Evolutionary conservation across 2,329 filamentous ascomycete species (phyloP).

Genomic region (Tolypocladium sp.): DNA sequence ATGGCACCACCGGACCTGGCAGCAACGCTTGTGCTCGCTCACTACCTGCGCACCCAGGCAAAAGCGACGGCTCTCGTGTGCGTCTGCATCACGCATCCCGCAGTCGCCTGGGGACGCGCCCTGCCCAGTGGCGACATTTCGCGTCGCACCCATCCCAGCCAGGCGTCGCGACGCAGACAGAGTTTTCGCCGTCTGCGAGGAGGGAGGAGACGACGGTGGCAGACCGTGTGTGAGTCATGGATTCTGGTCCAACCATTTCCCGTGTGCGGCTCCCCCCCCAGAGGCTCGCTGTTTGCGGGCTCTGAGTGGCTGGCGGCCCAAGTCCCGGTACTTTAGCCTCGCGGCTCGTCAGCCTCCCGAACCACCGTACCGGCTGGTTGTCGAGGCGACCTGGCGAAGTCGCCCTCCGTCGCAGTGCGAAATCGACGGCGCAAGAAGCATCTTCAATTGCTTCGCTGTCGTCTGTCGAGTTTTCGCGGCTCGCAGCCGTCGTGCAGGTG

Average conservation of each 20-base stretch:
- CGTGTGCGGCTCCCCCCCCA: constrained; percentile 11
- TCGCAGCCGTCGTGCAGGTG: not conserved
- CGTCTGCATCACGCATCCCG: not conserved
- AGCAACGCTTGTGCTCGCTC: not conserved
- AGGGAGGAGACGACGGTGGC: constrained; percentile 5
- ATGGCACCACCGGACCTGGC: not conserved
- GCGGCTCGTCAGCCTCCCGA: not conserved
- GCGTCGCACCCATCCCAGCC: constrained; percentile 6
- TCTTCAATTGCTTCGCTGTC: not conserved
- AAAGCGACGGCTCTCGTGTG: not conserved
- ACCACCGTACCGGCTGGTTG: not conserved
- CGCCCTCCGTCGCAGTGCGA: not conserved
- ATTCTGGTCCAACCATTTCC: constrained; percentile 13
- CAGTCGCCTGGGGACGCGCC: not conserved
- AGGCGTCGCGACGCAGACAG: constrained; percentile 7
- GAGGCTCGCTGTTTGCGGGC: constrained; percentile 20
- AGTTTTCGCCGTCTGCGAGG: constrained; percentile 5
- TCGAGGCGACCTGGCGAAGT: not conserved
- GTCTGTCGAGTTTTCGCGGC: not conserved
- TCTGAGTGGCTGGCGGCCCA: constrained; percentile 19
- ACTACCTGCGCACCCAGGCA: not conserved
- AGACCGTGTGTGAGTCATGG: constrained; percentile 17
- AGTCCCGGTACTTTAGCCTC: constrained; percentile 10
- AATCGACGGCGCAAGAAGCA: not conserved
- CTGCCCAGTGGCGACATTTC: constrained; percentile 3